phyloP scores from a whole-genome alignment of 2,329 filamentous ascomycete species.

The Cordyceps fumosorosea region DNA sequence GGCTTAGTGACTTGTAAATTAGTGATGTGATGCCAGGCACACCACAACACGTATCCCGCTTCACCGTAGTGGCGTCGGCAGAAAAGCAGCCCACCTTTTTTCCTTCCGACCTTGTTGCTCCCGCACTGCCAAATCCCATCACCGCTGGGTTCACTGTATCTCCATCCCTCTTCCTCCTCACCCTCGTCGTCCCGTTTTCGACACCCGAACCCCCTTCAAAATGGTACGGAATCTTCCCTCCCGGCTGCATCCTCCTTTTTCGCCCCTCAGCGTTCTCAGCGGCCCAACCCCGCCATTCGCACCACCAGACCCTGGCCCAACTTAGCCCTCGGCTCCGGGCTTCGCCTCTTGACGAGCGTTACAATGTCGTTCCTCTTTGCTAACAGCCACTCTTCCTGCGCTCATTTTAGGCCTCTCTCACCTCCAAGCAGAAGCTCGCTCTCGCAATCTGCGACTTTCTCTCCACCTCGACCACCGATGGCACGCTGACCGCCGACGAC shows the following conservation, averaged over 20 bases:
- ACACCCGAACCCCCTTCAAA: background rate
- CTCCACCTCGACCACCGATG: constrained; percentile 73
- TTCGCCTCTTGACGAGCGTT: background rate
- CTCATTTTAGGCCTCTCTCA: constrained; percentile 27
- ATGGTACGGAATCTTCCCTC: background rate
- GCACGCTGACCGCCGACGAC: constrained; percentile 81
- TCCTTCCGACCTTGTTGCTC: background rate
- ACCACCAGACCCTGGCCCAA: background rate
- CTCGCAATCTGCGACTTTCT: constrained; percentile 98
- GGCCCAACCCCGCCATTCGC: background rate
- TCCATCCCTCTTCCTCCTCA: background rate
- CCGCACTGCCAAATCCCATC: background rate
- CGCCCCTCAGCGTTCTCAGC: background rate
- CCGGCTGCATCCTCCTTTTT: background rate
- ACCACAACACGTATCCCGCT: background rate
- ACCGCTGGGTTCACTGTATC: background rate
- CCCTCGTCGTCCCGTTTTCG: background rate
- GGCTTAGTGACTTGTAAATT: background rate
- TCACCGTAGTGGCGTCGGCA: background rate
- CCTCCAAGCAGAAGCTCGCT: constrained; percentile 76
- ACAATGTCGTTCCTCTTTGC: background rate
- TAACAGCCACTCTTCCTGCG: background rate
- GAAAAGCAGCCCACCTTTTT: background rate
- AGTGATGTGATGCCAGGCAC: background rate
- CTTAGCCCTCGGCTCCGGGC: background rate